Percentiles rank a stretch among this genome's conserved stretches.
phyloP scores from a whole-genome alignment of 2,329 filamentous ascomycete genomes.

The Coniochaeta prunicola region DNA sequence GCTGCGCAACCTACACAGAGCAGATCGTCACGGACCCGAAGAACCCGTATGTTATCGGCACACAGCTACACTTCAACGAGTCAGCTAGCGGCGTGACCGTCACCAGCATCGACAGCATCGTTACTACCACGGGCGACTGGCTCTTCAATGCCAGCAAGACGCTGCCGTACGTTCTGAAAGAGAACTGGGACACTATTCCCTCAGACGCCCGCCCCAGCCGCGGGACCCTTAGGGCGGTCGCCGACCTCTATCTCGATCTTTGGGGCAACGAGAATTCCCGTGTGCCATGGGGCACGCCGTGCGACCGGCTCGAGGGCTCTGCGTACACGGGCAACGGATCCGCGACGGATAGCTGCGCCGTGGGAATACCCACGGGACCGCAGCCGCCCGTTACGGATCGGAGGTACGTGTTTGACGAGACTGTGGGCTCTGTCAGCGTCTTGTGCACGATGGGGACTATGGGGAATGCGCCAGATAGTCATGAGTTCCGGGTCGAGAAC shows the following conservation, averaged over 20 bases:
- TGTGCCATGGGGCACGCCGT: constrained; percentile 27
- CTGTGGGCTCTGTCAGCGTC: constrained; percentile 6
- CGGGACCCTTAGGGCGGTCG: constrained; percentile 17
- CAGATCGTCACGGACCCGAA: constrained; percentile 21
- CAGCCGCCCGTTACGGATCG: constrained; percentile 4
- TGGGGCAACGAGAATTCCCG: constrained; percentile 21
- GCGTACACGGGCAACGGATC: constrained; percentile 22
- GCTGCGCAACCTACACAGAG: constrained; percentile 27
- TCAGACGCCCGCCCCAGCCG: constrained; percentile 16
- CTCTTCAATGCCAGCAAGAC: constrained; percentile 24
- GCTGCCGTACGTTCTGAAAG: constrained; percentile 18
- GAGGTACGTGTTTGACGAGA: constrained; percentile 11
- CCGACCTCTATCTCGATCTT: constrained; percentile 26
- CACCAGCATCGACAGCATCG: constrained; percentile 22
- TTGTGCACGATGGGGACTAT: constrained; percentile 5
- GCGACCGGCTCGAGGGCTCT: constrained; percentile 20
- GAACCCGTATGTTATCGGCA: constrained; percentile 22
- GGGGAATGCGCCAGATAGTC: constrained; percentile 7
- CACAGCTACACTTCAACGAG: constrained; percentile 20
- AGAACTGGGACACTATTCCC: constrained; percentile 21
- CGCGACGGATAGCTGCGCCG: constrained; percentile 19
- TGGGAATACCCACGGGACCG: constrained; percentile 20
- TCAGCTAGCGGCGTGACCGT: constrained; percentile 8
- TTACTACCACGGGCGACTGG: constrained; percentile 23
- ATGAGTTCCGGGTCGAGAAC: constrained; percentile 10